These are phyloP conservation scores for Echria macrotheca DNA, from an alignment of 495 filamentous ascomycete genomes.

Conservation along the genomic window DNA sequence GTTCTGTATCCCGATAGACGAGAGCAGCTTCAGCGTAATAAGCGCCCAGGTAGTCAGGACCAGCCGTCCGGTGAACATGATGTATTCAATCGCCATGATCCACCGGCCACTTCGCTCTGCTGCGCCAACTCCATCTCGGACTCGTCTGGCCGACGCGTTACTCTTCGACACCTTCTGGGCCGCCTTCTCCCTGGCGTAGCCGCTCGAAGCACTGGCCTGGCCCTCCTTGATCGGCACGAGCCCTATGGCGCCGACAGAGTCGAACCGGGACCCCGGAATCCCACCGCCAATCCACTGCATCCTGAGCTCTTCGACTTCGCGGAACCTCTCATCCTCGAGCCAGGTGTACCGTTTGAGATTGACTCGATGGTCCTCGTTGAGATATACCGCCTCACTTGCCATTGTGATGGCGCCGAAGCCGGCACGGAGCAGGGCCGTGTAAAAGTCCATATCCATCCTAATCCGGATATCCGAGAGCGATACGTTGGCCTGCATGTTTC, in stretches of 20 bases:
- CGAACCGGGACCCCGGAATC: constrained; percentile 39
- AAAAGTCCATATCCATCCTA: constrained; percentile 87
- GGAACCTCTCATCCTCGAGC: constrained; percentile 77
- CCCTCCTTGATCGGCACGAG: constrained; percentile 45
- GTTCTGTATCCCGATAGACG: constrained; percentile 53
- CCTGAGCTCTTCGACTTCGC: constrained; percentile 55
- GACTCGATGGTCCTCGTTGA: constrained; percentile 81
- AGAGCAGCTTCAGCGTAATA: constrained; percentile 48
- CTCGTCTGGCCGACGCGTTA: constrained; percentile 26
- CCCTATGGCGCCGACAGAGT: constrained; percentile 47
- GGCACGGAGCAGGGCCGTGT: constrained; percentile 76
- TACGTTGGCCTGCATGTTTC: constrained; percentile 87
- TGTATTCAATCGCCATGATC: constrained; percentile 66
- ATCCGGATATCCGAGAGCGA: constrained; percentile 74
- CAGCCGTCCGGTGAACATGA: constrained; percentile 66
- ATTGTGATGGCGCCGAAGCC: constrained; percentile 85
- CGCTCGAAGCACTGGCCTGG: constrained; percentile 41
- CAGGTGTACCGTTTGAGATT: constrained; percentile 76
- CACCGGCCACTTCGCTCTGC: constrained; percentile 67
- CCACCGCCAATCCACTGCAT: constrained; percentile 45
- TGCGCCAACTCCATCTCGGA: constrained; percentile 67
- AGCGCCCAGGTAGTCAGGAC: constrained; percentile 54
- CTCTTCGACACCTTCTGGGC: constrained; percentile 48
- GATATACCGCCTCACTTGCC: constrained; percentile 90
- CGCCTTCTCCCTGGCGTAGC: constrained; percentile 65